Evolutionary conservation across 352 stramenopile genomes (phyloP).

Genomic region (Peronospora belbahrii): DNA sequence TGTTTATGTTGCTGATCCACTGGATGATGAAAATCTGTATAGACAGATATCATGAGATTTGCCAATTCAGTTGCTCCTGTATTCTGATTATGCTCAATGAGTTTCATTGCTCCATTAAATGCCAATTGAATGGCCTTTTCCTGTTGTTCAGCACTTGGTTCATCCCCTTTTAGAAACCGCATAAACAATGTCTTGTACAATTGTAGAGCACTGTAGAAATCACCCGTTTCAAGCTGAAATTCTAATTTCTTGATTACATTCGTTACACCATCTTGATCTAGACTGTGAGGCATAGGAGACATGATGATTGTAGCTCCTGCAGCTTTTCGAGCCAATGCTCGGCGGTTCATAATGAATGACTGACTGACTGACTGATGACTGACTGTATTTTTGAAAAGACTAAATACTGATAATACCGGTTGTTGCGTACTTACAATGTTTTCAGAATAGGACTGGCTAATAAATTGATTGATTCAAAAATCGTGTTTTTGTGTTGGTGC

Average conservation of each 20-base stretch:
- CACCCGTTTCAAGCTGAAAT: constrained; percentile 54
- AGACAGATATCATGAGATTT: constrained; percentile 70
- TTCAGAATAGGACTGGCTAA: too few relatives aligned
- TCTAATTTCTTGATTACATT: constrained; percentile 77
- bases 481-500: neutral
- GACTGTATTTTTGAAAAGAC: too few relatives aligned
- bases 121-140: constrained; percentile 56
- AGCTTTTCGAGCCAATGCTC: constrained; percentile 57
- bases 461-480: neutral
- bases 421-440: too few relatives aligned
- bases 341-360: constrained; percentile 54
- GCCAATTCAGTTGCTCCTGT: constrained; percentile 75
- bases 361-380: too few relatives aligned
- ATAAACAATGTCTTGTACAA: constrained; percentile 90
- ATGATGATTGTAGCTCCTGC: constrained; percentile 36
- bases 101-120: constrained; percentile 51
- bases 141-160: constrained; percentile 41
- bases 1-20: constrained; percentile 70
- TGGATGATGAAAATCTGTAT: constrained; percentile 53
- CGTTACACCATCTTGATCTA: constrained; percentile 47
- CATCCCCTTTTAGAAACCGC: constrained; percentile 73
- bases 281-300: constrained; percentile 11
- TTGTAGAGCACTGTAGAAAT: constrained; percentile 84
- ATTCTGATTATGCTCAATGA: constrained; percentile 67
- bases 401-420: neutral